A percentile compares a stretch with the other conserved stretches of the same genome.
Conservation (phyloP, 1,139 yeast genomes). For the Lodderomyces pseudojiufengensis region DNA sequence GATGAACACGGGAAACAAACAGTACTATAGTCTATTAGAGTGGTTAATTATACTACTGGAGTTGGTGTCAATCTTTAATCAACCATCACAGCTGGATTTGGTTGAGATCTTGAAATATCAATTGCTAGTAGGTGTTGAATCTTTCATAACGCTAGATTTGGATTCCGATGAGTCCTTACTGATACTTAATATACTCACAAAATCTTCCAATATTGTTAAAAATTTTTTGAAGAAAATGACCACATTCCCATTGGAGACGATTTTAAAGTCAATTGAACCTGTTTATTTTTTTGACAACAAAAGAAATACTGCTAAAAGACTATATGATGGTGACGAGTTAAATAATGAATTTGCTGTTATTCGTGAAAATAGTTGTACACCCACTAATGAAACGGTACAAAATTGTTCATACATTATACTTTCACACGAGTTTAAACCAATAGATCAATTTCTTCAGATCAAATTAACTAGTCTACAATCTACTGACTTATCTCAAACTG, state of each 20-base stretch:
- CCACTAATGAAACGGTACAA: not conserved
- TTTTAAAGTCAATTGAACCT: conserved; percentile 2
- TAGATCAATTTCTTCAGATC: conserved; percentile 2
- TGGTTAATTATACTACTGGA: conserved; percentile 11
- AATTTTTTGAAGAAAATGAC: not conserved
- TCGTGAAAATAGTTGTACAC: conserved; percentile 11
- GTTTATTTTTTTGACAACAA: not conserved
- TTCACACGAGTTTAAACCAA: conserved; percentile 1
- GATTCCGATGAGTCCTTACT: conserved; percentile 7
- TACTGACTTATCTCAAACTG: conserved; percentile 4
- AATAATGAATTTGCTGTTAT: conserved; percentile 11
- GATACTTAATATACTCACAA: conserved; percentile 5
- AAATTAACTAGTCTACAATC: not conserved
- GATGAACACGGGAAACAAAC: too few relatives aligned
- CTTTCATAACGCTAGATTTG: conserved; percentile 7
- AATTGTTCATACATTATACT: conserved; percentile 1
- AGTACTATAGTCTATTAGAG: conserved; percentile 8
- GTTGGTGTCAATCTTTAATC: not conserved
- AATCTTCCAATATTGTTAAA: not conserved
- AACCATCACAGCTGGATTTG: not conserved
- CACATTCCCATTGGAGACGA: conserved; percentile 6
- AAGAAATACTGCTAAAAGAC: conserved; percentile 2
- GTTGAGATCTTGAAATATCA: conserved; percentile 10
- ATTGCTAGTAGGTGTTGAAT: conserved; percentile 8
- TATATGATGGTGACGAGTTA: conserved; percentile 6